These are phyloP conservation scores for Phytophthora tubulina DNA, from an alignment of 352 stramenopile species.

Conservation along the genomic window DNA sequence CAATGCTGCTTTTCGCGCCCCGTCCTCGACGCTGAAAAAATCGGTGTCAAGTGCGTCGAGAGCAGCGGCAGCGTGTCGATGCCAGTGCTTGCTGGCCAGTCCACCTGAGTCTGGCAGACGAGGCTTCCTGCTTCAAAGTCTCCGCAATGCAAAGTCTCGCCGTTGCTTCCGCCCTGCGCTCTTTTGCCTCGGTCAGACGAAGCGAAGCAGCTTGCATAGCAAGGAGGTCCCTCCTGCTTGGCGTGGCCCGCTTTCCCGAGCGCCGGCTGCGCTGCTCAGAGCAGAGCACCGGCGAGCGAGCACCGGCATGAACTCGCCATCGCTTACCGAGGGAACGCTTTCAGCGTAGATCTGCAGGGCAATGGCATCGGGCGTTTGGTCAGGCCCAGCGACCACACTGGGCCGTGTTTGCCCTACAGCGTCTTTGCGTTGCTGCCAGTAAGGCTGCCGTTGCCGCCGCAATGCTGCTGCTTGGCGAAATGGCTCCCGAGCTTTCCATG, in stretches of 20 bases:
- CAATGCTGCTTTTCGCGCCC: conserved; percentile 13
- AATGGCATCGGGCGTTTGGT: too few relatives aligned
- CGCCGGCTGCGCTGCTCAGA: conserved; percentile 37
- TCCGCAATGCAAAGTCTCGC: not conserved
- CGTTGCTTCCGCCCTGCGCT: not conserved
- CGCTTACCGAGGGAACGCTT: conserved; percentile 26
- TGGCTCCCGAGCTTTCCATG: conserved; percentile 5
- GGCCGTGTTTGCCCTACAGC: too few relatives aligned
- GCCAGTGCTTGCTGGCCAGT: conserved; percentile 32
- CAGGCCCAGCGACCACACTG: too few relatives aligned
- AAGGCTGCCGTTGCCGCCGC: too few relatives aligned
- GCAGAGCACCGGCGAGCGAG: conserved; percentile 23
- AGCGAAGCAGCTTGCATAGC: not conserved
- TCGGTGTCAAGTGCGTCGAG: conserved; percentile 16
- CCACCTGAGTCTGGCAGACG: conserved; percentile 35
- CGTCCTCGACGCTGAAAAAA: conserved; percentile 26
- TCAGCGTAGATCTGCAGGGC: conserved; percentile 11
- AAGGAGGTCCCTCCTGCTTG: conserved; percentile 34
- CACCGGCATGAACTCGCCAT: conserved; percentile 1
- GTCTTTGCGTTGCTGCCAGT: too few relatives aligned
- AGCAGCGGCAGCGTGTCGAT: conserved; percentile 20
- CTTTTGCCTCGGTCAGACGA: conserved; percentile 26
- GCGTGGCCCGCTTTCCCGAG: conserved; percentile 30
- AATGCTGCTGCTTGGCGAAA: conserved; percentile 12
- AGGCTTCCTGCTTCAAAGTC: conserved; percentile 12